A percentile compares a stretch with the other conserved stretches of the same genome.
Evolutionary conservation across 495 filamentous ascomycete species (phyloP).

Genomic region (Arthonia radiata): DNA sequence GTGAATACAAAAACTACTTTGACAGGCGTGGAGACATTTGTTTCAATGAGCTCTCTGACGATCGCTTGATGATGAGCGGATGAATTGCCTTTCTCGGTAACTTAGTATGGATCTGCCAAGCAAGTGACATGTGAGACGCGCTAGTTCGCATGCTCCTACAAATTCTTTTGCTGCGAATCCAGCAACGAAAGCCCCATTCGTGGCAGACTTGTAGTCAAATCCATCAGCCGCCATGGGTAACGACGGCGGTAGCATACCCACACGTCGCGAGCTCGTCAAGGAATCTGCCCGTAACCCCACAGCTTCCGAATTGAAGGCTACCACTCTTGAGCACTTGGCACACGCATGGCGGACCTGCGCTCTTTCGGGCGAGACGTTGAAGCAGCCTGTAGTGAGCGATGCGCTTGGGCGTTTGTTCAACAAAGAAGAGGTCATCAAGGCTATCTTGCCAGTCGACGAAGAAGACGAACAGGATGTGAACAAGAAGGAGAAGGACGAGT

Average conservation of each 20-base stretch:
- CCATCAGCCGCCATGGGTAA: constrained; percentile 97
- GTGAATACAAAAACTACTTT: no score
- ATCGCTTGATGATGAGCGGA: no score
- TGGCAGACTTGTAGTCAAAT: no score
- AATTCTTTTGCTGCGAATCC: no score
- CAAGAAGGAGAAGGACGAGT: constrained; percentile 34
- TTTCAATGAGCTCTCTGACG: no score
- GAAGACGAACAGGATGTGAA: constrained; percentile 19
- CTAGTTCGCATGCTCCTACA: no score
- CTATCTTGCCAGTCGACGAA: constrained; percentile 37
- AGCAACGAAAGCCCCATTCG: no score
- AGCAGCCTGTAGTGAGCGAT: constrained; percentile 61
- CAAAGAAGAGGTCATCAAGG: constrained; percentile 71
- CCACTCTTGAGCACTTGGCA: constrained; percentile 53
- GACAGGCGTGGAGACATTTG: no score
- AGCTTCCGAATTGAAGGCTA: constrained; percentile 74
- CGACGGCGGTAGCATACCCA: constrained; percentile 85
- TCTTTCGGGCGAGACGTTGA: constrained; percentile 50
- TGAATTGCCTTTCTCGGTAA: no score
- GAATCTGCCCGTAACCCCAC: constrained; percentile 58
- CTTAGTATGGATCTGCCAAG: no score
- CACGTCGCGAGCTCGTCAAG: constrained; percentile 82
- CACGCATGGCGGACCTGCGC: constrained; percentile 75
- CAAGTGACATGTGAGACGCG: no score
- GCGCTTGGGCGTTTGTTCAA: constrained; percentile 72